Conservation (phyloP, 495 filamentous ascomycete species). For the Penicillium odoratum region DNA sequence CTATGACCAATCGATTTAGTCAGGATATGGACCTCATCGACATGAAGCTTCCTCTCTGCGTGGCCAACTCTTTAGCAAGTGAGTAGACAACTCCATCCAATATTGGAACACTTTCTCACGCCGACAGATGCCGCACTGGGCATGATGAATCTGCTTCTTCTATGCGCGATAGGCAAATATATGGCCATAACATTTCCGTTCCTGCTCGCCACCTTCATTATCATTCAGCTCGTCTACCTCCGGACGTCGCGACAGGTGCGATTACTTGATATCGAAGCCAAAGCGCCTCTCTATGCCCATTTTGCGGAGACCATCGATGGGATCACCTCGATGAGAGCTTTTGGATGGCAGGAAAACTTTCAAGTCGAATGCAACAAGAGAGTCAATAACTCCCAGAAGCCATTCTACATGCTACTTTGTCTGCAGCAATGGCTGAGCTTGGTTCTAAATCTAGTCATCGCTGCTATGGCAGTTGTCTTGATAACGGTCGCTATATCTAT, state of each 20-base stretch:
- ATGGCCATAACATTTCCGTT: conserved; percentile 20
- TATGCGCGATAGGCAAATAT: conserved; percentile 18
- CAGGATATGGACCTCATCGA: background rate
- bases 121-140: too few species aligned
- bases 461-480: conserved; percentile 41
- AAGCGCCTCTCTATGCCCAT: conserved; percentile 52
- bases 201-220: conserved; percentile 35
- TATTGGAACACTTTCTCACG: background rate
- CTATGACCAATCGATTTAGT: background rate
- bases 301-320: conserved; percentile 42
- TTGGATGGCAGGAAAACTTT: conserved; percentile 39
- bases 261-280: conserved; percentile 54
- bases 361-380: background rate
- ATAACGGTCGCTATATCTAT: conserved; percentile 44
- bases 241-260: conserved; percentile 61
- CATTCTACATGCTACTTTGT: conserved; percentile 43
- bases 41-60: background rate
- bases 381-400: conserved; percentile 39
- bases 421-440: conserved; percentile 67
- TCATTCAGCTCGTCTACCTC: conserved; percentile 56
- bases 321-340: conserved; percentile 47
- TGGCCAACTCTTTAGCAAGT: background rate
- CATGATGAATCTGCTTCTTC: background rate
- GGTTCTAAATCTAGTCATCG: conserved; percentile 57
- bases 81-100: background rate